A percentile compares a stretch with the other conserved stretches of the same genome.
These are phyloP conservation scores for Melanopsichium pennsylvanicum DNA, from an alignment of 1,284 basidiomycete genomes.

Conservation along the genomic window DNA sequence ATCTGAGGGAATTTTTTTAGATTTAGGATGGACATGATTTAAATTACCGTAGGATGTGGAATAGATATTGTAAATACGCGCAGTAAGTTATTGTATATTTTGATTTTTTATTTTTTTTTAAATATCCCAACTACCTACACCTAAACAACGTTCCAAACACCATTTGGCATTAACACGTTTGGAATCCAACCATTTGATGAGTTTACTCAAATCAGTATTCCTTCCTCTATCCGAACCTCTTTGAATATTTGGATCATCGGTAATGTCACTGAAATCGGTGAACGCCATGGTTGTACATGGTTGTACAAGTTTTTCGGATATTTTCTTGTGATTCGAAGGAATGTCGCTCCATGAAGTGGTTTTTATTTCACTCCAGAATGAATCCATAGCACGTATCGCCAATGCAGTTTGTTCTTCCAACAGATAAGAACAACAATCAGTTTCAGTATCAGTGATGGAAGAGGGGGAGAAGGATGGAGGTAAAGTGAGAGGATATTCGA, in stretches of 20 bases:
- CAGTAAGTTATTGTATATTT: too few relatives aligned
- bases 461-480: background rate
- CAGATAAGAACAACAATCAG: too few relatives aligned
- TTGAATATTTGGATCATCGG: constrained; percentile 32
- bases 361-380: constrained; percentile 53
- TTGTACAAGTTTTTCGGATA: constrained; percentile 40
- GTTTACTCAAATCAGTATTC: constrained; percentile 37
- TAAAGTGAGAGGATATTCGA: constrained; percentile 47
- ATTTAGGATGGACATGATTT: too few relatives aligned
- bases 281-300: constrained; percentile 2
- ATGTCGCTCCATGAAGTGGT: constrained; percentile 46
- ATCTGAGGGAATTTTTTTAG: too few relatives aligned
- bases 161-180: constrained; percentile 24
- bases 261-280: constrained; percentile 35
- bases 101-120: background rate
- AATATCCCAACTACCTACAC: constrained; percentile 29
- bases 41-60: too few relatives aligned
- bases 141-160: constrained; percentile 14
- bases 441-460: too few relatives aligned
- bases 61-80: too few relatives aligned
- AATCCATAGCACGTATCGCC: constrained; percentile 11
- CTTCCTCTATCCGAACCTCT: constrained; percentile 25
- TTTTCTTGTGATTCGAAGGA: constrained; percentile 52
- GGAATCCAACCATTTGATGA: constrained; percentile 30
- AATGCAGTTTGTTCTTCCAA: background rate